Base-by-base conservation (phyloP, 768 basidiomycete genomes). In the Tremella mesenterica region DNA sequence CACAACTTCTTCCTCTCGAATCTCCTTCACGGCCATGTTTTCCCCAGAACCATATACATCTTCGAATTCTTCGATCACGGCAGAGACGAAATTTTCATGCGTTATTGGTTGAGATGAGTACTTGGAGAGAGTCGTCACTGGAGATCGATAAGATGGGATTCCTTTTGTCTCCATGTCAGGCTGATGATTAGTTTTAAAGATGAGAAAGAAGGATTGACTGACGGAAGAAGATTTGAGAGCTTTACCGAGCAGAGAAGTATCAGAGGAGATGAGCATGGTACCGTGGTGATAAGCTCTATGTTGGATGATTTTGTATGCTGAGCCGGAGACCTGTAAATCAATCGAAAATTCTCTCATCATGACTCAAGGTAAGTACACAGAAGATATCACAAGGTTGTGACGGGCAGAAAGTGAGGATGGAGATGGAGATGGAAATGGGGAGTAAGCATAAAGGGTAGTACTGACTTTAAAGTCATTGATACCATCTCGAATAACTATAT, bases 271-370 rank as follows among this genome's bases (percentile, higher is more conserved):
- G 25, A 99, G 81, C 95, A 99, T 99, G 14, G 95, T 99, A 0
- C 95, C 95, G 63, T 99, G 95, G 63, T 97, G 93, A 74, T 96
- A 97, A 6, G 91, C 90, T 26, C 95, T 79, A 48, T 82, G 81
- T 61, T 83, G 86, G 39, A 85, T 84, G 51, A 99, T 87, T 75
- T 95, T 96, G 76, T 95, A 99, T 10, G 95, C 95, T 8, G 91
- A 96, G 36, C 95, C 95, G 44, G 93, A 97, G 57, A 96, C 85
- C 89, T 97, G 21, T 20, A 47, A 26, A 4, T 26, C 23, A 28
- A 38, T 16, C 30, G 38, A 23, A n/a, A n/a, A n/a, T n/a, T n/a
- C n/a, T n/a, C n/a, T n/a, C n/a, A n/a, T n/a, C n/a, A n/a, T n/a
- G n/a, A n/a, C n/a, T n/a, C n/a, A n/a, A n/a, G n/a, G n/a, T n/a